Percentiles rank a stretch among this genome's conserved stretches.
These are phyloP conservation scores for Leccinum subrobustum DNA, from an alignment of 1,284 basidiomycete genomes.

Conservation along the genomic window DNA sequence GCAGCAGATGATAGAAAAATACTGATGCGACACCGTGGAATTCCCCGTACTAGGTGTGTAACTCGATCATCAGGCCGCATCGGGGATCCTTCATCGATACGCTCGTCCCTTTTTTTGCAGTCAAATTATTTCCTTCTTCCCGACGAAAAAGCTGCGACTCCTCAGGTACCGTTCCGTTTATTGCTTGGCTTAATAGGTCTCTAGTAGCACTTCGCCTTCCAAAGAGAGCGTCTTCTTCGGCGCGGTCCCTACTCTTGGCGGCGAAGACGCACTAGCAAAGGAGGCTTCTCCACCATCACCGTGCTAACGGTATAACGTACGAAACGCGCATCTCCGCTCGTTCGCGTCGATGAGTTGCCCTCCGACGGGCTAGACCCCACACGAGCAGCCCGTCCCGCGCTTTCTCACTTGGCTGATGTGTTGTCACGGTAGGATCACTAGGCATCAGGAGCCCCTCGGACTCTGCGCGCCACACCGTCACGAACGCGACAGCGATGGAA, in stretches of 20 bases:
- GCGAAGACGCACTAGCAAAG: slow-evolving; percentile 4
- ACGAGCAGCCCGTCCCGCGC: not conserved
- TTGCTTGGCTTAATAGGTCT: not conserved
- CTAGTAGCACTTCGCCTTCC: slow-evolving; percentile 4
- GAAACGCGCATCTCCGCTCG: slow-evolving; percentile 11
- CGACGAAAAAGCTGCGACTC: not conserved
- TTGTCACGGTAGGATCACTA: slow-evolving; percentile 6
- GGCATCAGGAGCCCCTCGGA: not conserved
- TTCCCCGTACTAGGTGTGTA: not conserved
- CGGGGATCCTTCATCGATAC: not conserved
- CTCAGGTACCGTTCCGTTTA: not conserved
- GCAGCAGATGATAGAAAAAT: not conserved
- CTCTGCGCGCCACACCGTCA: not conserved
- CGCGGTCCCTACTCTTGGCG: not conserved
- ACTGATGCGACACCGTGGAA: not conserved
- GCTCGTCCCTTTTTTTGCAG: not conserved
- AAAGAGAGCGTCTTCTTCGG: slow-evolving; percentile 19
- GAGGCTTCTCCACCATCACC: slow-evolving; percentile 16
- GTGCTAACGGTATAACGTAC: slow-evolving; percentile 21
- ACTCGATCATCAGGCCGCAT: not conserved
- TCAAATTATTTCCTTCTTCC: not conserved
- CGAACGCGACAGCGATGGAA: not conserved
- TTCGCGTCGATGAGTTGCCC: slow-evolving; percentile 2
- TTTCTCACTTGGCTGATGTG: slow-evolving; percentile 9
- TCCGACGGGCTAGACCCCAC: not conserved